These are phyloP conservation scores for Exophiala bonariae DNA, from an alignment of 2,329 filamentous ascomycete genomes.

Conservation along the genomic window DNA sequence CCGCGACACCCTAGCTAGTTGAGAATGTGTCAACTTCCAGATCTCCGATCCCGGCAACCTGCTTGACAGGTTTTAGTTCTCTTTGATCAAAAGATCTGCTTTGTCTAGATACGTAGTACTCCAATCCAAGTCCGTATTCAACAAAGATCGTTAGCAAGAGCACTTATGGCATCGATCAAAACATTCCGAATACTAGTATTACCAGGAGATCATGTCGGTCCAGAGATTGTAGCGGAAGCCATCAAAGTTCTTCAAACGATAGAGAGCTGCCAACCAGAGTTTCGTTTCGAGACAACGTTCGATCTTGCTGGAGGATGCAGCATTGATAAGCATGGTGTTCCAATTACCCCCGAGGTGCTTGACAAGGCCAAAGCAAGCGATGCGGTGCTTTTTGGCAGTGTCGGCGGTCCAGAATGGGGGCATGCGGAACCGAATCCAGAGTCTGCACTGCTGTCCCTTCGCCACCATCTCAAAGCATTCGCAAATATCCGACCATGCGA, in stretches of 20 bases:
- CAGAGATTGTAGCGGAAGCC: constrained; percentile 60
- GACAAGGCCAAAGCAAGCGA: constrained; percentile 75
- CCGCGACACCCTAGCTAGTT: too few relatives aligned
- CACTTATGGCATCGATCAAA: too few relatives aligned
- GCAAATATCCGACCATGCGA: constrained; percentile 79
- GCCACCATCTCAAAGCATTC: too few relatives aligned
- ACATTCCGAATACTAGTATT: constrained; percentile 71
- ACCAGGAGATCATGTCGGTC: constrained; percentile 76
- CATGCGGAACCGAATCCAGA: constrained; percentile 70
- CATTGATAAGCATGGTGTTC: constrained; percentile 73
- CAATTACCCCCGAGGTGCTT: constrained; percentile 77
- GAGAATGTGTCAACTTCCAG: too few relatives aligned
- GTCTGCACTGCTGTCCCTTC: constrained; percentile 62
- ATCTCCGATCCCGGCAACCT: too few relatives aligned
- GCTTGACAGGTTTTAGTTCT: too few relatives aligned
- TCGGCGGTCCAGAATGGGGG: constrained; percentile 90
- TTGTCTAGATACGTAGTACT: too few relatives aligned
- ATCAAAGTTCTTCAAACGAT: constrained; percentile 70
- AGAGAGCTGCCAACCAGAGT: constrained; percentile 53
- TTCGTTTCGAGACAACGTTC: constrained; percentile 78
- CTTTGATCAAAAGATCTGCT: too few relatives aligned
- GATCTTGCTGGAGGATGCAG: constrained; percentile 84
- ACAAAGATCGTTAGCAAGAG: too few relatives aligned
- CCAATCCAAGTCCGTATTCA: too few relatives aligned
- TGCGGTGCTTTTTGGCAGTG: constrained; percentile 83